Conservation (phyloP, 2,329 filamentous ascomycete species). For the Trichoderma semiorbis region DNA sequence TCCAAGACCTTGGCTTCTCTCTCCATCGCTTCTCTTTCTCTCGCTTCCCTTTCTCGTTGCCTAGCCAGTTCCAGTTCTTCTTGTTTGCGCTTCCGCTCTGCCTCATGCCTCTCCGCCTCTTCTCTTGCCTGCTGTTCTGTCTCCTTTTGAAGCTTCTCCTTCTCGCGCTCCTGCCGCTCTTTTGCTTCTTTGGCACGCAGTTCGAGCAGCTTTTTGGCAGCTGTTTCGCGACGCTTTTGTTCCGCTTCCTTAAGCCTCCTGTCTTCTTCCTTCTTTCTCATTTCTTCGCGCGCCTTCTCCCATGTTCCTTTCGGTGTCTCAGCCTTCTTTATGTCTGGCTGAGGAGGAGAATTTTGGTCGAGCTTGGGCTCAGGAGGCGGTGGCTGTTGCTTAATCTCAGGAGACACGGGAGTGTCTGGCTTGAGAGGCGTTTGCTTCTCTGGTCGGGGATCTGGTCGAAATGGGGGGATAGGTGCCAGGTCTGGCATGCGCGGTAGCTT, state of each 20-base stretch:
- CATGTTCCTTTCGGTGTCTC: slow-evolving; percentile 42
- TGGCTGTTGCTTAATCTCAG: slow-evolving; percentile 6
- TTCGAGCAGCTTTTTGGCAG: slow-evolving; percentile 50
- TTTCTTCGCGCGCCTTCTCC: slow-evolving; percentile 69
- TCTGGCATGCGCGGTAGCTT: slow-evolving; percentile 17
- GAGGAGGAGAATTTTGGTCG: neutral
- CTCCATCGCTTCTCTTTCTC: slow-evolving; percentile 30
- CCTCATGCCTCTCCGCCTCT: slow-evolving; percentile 34
- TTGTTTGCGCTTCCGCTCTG: slow-evolving; percentile 28
- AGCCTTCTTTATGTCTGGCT: neutral
- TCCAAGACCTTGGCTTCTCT: slow-evolving; percentile 27
- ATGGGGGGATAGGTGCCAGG: slow-evolving; percentile 17
- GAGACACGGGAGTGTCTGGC: slow-evolving; percentile 14
- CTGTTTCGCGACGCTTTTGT: slow-evolving; percentile 56
- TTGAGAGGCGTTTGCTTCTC: slow-evolving; percentile 22
- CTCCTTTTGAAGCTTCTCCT: slow-evolving; percentile 37
- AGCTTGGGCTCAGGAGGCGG: neutral
- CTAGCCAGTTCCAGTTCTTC: slow-evolving; percentile 35
- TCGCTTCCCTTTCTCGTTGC: slow-evolving; percentile 39
- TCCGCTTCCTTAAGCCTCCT: slow-evolving; percentile 60
- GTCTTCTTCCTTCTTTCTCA: slow-evolving; percentile 59
- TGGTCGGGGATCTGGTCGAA: slow-evolving; percentile 26
- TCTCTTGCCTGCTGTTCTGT: slow-evolving; percentile 36
- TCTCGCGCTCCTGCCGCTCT: slow-evolving; percentile 43
- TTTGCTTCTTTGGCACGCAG: slow-evolving; percentile 54